Percentiles rank a stretch among this genome's conserved stretches.
phyloP scores from a whole-genome alignment of 2,329 filamentous ascomycete species.

The Aspergillus tubingensis region DNA sequence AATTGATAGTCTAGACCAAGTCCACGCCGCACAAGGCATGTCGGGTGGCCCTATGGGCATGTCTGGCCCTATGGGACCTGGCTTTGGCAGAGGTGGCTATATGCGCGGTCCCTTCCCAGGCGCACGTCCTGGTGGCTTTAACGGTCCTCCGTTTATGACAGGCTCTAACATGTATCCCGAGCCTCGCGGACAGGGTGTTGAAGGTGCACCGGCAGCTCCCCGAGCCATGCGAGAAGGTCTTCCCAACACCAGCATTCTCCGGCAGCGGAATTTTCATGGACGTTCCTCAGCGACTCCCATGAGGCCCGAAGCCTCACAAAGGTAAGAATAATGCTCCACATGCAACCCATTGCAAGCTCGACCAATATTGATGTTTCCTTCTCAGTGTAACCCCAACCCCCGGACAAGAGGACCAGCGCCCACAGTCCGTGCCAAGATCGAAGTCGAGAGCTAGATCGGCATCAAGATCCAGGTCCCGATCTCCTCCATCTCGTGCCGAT shows the following conservation, averaged over 20 bases:
- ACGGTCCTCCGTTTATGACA: constrained; percentile 32
- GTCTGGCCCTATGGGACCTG: constrained; percentile 27
- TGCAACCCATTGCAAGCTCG: background rate
- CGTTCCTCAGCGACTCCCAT: constrained; percentile 26
- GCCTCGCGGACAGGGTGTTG: constrained; percentile 59
- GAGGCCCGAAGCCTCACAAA: constrained; percentile 27
- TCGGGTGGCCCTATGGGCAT: constrained; percentile 35
- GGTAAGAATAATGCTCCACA: constrained; percentile 27
- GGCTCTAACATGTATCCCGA: constrained; percentile 35
- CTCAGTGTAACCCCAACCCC: constrained; percentile 29
- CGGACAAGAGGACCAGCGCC: constrained; percentile 38
- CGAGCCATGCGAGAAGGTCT: constrained; percentile 91
- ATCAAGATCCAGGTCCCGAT: constrained; percentile 32
- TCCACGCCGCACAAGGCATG: constrained; percentile 26
- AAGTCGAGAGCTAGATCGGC: constrained; percentile 27
- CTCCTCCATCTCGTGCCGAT: constrained; percentile 46
- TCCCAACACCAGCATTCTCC: constrained; percentile 75
- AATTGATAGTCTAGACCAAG: constrained; percentile 34
- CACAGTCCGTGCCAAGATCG: constrained; percentile 31
- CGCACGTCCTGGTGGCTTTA: constrained; percentile 41
- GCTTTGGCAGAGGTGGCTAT: constrained; percentile 44
- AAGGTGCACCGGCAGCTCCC: constrained; percentile 82
- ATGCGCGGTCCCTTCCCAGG: constrained; percentile 50
- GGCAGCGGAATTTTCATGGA: constrained; percentile 55
- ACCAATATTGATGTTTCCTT: constrained; percentile 18